These are phyloP conservation scores for Colletotrichum endophyticum DNA, from an alignment of 2,329 filamentous ascomycete species.

Conservation along the genomic window DNA sequence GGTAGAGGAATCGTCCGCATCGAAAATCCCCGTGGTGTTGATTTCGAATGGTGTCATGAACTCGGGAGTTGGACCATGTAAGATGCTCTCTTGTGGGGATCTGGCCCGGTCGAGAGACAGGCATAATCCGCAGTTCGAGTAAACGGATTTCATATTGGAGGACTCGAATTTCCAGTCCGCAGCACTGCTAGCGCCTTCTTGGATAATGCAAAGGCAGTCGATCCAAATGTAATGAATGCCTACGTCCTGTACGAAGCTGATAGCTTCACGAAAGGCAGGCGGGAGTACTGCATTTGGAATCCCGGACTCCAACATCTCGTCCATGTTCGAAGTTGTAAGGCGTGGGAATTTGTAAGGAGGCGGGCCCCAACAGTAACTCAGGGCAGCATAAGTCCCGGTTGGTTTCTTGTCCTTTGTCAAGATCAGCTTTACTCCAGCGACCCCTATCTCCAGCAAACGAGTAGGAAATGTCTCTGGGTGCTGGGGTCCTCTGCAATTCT, in stretches of 20 bases:
- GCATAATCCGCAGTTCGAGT: neutral
- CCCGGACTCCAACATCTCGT: neutral
- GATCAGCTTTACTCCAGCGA: neutral
- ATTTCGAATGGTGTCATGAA: neutral
- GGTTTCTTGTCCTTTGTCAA: neutral
- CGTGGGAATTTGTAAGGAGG: neutral
- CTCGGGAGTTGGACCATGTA: neutral
- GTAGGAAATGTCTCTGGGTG: neutral
- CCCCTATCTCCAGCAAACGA: neutral
- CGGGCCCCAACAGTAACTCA: neutral
- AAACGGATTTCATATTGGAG: neutral
- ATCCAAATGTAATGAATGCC: neutral
- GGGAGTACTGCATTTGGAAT: neutral
- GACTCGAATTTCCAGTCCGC: neutral
- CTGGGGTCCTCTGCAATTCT: neutral
- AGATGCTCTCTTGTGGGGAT: neutral
- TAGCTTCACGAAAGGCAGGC: neutral
- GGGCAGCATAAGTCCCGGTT: neutral
- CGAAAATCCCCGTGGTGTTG: neutral
- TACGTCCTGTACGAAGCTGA: neutral
- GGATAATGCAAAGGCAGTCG: neutral
- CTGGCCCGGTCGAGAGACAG: neutral
- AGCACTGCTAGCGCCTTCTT: neutral
- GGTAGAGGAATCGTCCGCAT: neutral
- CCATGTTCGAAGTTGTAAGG: neutral